Evolutionary conservation across 306 rosid genomes (phyloP), one percentile per base, ranked within the genome.

Genomic region (Castanopsis chinensis): DNA sequence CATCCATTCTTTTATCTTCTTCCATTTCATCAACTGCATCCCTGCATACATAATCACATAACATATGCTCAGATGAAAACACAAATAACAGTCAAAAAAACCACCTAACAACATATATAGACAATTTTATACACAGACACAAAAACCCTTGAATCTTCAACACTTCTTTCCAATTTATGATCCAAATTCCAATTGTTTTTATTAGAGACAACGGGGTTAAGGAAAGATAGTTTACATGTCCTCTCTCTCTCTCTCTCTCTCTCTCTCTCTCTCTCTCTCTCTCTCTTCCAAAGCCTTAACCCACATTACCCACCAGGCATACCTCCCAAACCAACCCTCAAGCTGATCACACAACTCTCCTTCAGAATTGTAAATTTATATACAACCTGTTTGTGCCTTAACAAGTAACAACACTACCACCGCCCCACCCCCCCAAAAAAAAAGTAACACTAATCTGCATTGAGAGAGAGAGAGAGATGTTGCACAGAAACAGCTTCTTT

Each of bases 1-100:
- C 92, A 57, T 89, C 91, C 92, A 91, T 85, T 45, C 76, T 69
- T 75, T 87, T 85, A 55, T 88, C 93, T 77, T 89, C 92, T 52
- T 89, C 91, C 94, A 91, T 87, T 56, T 87, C 91, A 70, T 88
- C 86, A 10, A 58, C 79, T 37, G 58, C 85, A 73, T 86, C 90
- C 86, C 90, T 89, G 89, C 51, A 73, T 21, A 19, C 69, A 70
- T 41, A 73, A 69, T 37, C 65, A 37, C 64, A 76, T 72, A 74
- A 45, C 78, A 49, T 65, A 49, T 64, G 37, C 13, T 80, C 51
- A 65, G 57, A 82, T 32, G 64, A 82, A 60, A 71, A 71, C 12
- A 33, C 74, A 71, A 76, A 32, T 65, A 53, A 56, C 69, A 41
- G 53, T 76, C 21, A 51, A 32, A 72, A 71, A 76, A 63, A 25